A percentile compares a stretch with the other conserved stretches of the same genome.
Conservation (phyloP, 2,329 filamentous ascomycete genomes). For the Aspergillus bombycis region DNA sequence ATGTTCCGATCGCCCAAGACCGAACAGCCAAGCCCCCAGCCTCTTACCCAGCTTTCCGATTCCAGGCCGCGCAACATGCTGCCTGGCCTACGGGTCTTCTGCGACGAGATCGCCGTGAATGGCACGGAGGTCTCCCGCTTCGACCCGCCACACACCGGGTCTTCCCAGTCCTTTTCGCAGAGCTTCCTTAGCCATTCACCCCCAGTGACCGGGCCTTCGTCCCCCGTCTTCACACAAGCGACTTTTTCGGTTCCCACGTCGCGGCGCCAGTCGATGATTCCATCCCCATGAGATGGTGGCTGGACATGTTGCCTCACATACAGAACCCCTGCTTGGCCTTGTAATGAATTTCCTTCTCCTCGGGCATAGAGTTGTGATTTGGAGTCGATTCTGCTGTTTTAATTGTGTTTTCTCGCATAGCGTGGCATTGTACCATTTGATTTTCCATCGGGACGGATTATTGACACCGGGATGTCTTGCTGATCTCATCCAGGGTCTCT, state of each 20-base stretch:
- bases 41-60: slow-evolving; percentile 31
- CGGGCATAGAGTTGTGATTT: slow-evolving; percentile 16
- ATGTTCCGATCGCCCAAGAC: slow-evolving; percentile 42
- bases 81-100: slow-evolving; percentile 40
- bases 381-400: slow-evolving; percentile 16
- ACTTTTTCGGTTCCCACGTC: slow-evolving; percentile 32
- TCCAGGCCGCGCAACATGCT: slow-evolving; percentile 37
- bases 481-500: neutral
- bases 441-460: slow-evolving; percentile 14
- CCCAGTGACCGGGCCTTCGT: slow-evolving; percentile 39
- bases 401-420: slow-evolving; percentile 30
- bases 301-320: neutral
- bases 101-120: slow-evolving; percentile 35
- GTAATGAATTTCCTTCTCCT: slow-evolving; percentile 19
- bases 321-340: neutral
- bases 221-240: slow-evolving; percentile 35
- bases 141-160: slow-evolving; percentile 27
- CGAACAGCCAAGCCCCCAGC: slow-evolving; percentile 32
- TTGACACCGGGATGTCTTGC: neutral
- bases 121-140: slow-evolving; percentile 28
- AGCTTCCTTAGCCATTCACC: slow-evolving; percentile 37
- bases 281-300: slow-evolving; percentile 20
- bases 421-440: slow-evolving; percentile 32
- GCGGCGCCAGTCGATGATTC: slow-evolving; percentile 34
- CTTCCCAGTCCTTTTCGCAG: slow-evolving; percentile 34